A percentile compares a stretch with the other conserved stretches of the same genome.
phyloP scores from a whole-genome alignment of 345 rosid species.

The Kandelia obovata region DNA sequence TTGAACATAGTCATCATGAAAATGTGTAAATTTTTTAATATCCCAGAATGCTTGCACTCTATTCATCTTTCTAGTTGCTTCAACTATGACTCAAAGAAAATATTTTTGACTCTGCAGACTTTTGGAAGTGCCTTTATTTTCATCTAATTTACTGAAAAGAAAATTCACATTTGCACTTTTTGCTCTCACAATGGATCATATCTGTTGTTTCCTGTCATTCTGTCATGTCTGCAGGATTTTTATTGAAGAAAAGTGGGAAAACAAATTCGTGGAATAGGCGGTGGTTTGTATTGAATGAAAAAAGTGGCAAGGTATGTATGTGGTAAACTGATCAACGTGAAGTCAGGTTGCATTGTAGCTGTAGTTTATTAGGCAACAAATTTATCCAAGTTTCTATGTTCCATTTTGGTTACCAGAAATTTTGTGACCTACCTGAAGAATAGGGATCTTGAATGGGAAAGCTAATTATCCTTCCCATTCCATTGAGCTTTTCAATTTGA shows the following conservation, averaged over 20 bases:
- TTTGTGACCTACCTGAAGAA: not conserved
- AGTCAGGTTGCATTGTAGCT: not conserved
- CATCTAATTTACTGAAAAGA: not conserved
- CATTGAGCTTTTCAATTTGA: not conserved
- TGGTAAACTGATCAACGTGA: not conserved
- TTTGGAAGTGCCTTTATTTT: not conserved
- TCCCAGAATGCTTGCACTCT: too few species aligned
- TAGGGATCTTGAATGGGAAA: not conserved
- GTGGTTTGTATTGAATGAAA: slow-evolving; percentile 97
- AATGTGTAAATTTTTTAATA: too few species aligned
- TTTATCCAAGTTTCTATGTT: too few species aligned
- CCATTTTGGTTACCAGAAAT: too few species aligned
- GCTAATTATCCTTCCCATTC: not conserved
- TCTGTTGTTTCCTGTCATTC: slow-evolving; percentile 5
- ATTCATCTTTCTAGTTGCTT: too few species aligned
- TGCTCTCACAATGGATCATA: not conserved
- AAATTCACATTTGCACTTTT: not conserved
- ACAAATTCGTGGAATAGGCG: slow-evolving; percentile 86
- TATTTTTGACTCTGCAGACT: too few species aligned
- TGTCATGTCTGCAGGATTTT: slow-evolving; percentile 56
- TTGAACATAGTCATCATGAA: too few species aligned
- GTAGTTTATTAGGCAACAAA: not conserved
- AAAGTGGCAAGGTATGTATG: slow-evolving; percentile 81
- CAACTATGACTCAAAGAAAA: too few species aligned
- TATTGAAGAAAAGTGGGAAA: slow-evolving; percentile 91